These are phyloP conservation scores for Myriosclerotinia duriaeana DNA, from an alignment of 2,329 filamentous ascomycete species.

Conservation along the genomic window DNA sequence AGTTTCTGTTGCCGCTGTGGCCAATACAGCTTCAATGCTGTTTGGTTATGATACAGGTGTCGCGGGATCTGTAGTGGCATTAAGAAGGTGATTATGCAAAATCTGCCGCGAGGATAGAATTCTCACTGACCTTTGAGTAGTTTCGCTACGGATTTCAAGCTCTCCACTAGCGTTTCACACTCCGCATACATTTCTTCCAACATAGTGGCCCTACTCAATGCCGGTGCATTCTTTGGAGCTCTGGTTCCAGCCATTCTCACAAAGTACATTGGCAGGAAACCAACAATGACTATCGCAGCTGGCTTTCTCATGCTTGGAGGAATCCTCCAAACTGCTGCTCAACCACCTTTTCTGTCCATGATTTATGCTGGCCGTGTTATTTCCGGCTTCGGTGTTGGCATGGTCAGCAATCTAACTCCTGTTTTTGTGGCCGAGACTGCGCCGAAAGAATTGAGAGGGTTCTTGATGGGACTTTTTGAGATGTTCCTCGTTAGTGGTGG, in stretches of 20 bases:
- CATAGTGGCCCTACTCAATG: constrained; percentile 51
- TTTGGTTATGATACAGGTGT: constrained; percentile 36
- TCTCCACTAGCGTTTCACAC: constrained; percentile 25
- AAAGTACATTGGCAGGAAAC: constrained; percentile 47
- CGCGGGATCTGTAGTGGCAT: constrained; percentile 30
- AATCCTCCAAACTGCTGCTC: constrained; percentile 29
- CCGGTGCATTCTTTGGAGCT: constrained; percentile 53
- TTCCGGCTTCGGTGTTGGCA: constrained; percentile 41
- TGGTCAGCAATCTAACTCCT: constrained; percentile 44
- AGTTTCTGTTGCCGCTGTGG: constrained; percentile 27
- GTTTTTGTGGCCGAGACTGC: constrained; percentile 55
- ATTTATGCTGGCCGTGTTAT: constrained; percentile 28
- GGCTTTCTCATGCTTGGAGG: constrained; percentile 42
- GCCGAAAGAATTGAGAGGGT: constrained; percentile 48
- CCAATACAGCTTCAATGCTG: constrained; percentile 31
- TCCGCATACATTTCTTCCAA: constrained; percentile 38
- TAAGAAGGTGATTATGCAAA: constrained; percentile 25
- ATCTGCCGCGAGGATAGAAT: neutral
- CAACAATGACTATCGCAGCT: constrained; percentile 47
- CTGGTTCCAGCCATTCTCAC: constrained; percentile 50
- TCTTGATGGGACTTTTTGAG: constrained; percentile 48
- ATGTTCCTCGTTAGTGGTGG: constrained; percentile 48
- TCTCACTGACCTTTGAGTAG: neutral
- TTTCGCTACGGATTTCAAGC: constrained; percentile 21
- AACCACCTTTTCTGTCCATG: constrained; percentile 26